phyloP scores from a whole-genome alignment of 345 rosid species.

The Dovyalis caffra region DNA sequence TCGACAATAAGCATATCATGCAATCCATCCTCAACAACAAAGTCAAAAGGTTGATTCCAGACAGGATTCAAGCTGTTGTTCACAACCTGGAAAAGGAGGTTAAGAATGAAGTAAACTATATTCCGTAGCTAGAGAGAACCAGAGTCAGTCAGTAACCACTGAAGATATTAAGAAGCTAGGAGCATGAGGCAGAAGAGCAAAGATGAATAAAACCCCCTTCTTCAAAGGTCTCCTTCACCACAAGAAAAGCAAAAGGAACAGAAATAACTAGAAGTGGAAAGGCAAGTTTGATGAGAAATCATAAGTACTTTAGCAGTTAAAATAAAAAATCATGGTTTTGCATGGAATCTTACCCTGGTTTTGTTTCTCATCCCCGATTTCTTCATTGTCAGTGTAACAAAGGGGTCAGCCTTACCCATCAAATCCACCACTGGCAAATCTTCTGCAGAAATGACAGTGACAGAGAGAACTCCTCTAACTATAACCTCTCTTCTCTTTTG shows the following conservation, averaged over 20 bases:
- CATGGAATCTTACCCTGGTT: conserved; percentile 49
- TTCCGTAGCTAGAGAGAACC: background rate
- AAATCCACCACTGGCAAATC: conserved; percentile 77
- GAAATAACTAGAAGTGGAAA: background rate
- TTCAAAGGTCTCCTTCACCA: background rate
- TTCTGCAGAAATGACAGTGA: conserved; percentile 90
- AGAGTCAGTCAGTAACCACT: background rate
- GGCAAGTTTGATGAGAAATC: background rate
- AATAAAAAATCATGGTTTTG: background rate
- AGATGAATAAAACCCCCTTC: background rate
- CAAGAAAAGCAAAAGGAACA: background rate
- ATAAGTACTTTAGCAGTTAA: background rate
- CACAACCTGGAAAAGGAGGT: conserved; percentile 59
- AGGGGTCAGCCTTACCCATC: conserved; percentile 98
- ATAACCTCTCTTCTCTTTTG: conserved; percentile 77
- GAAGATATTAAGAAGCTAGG: background rate
- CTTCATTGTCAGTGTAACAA: conserved; percentile 79
- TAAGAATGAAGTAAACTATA: conserved; percentile 4
- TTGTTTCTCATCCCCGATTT: conserved; percentile 71
- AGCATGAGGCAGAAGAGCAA: background rate
- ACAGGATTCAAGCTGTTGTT: conserved; percentile 87
- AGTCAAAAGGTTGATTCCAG: conserved; percentile 98
- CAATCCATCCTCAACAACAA: conserved; percentile 93
- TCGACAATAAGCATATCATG: conserved; percentile 95
- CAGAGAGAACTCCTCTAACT: conserved; percentile 87